These are phyloP conservation scores for Saxophila tyrrhenica DNA, from an alignment of 495 filamentous ascomycete species.

Conservation along the genomic window DNA sequence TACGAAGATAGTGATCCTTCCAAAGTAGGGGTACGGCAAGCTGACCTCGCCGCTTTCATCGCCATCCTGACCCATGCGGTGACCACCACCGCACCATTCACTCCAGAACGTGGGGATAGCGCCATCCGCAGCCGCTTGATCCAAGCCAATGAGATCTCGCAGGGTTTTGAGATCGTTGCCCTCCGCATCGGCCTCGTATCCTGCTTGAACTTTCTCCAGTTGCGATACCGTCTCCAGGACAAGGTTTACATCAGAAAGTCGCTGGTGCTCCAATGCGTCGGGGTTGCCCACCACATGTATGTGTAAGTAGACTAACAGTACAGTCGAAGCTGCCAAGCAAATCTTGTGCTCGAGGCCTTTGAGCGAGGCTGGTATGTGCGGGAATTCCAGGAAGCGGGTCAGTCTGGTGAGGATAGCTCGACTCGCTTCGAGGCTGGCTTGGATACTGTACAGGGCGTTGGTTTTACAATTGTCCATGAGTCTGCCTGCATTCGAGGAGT, in stretches of 20 bases:
- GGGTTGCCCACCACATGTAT: neutral
- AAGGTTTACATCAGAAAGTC: neutral
- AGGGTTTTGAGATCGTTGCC: neutral
- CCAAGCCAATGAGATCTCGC: neutral
- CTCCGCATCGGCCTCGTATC: neutral
- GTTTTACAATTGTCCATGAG: no score
- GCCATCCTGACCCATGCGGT: neutral
- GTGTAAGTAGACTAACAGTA: neutral
- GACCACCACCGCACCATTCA: neutral
- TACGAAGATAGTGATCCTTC: no score
- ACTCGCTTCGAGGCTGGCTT: neutral
- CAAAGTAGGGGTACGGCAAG: neutral
- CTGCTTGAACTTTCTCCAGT: neutral
- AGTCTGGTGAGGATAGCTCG: neutral
- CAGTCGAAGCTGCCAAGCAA: neutral
- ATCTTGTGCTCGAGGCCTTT: neutral
- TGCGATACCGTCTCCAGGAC: neutral
- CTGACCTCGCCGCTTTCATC: neutral
- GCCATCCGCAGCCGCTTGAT: neutral
- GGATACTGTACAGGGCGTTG: neutral
- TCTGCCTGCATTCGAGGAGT: neutral
- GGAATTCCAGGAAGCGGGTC: neutral
- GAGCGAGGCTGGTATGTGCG: neutral
- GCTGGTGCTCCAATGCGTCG: neutral
- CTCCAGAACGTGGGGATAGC: neutral